Base-by-base conservation (phyloP, 345 rosid genomes). In the Reutealis trisperma region DNA sequence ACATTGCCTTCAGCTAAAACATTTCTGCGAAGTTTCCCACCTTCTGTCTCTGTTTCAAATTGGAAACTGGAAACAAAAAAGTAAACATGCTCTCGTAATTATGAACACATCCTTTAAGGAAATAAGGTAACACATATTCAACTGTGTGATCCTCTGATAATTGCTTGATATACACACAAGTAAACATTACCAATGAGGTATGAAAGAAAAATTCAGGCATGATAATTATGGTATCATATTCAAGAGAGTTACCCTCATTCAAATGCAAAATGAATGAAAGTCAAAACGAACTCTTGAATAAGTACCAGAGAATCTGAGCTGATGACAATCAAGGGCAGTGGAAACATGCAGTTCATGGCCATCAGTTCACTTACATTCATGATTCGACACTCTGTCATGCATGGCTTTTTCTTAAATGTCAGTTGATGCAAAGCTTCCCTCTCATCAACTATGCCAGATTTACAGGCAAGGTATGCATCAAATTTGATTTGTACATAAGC, bases 11-110 rank as follows among this genome's bases (percentile, higher is more conserved):
- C 92, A 42, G 90, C 88, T 80, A 88, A 79, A 81, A 93, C 98
- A 83, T 93, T 79, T 75, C 91, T 78, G 47, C 97, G 88, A 82
- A 94, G 96, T 82, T 89, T 93, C 4, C 87, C 72, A 62, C 86
- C 96, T 88, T 93, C 97, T 19, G 82, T 88, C 86, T 94, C 98
- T 15, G 94, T 88, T 86, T 95, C 99, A 73, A 91, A 95, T 82
- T 95, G 97, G 83, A 95, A 93, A 84, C 98, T 93, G 87, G 79
- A 76, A 14, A 75, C 42, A 65, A 70, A 65, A 47, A 72, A 45
- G 24, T 14, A 63, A 25, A 80, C 27, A 61, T 9, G 74, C 4
- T 76, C 67, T 80, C 22, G 44, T 19, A 69, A 44, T 47, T 60
- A 66, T 21, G 54, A n/a, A 52, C 6, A n/a, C 45, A 45, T n/a